Base-by-base conservation (phyloP, 2,329 filamentous ascomycete genomes). In the Aspergillus spinulosporus region DNA sequence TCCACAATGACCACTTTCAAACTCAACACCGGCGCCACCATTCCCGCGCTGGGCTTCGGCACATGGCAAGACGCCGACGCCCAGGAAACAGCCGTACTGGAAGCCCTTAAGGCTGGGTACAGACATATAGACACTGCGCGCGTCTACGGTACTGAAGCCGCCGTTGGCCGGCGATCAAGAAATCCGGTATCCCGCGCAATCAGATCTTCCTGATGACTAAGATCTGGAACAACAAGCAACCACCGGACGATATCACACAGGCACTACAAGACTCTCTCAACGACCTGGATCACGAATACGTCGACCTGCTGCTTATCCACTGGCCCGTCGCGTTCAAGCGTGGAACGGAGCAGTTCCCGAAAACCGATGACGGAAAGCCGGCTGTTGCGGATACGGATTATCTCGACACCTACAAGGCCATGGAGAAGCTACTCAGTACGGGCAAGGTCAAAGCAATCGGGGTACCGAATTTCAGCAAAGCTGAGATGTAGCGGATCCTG, bases 301-400 rank as follows among this genome's bases (percentile, higher is more conserved):
- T 90, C 56, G 87, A 90, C 68, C 76, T 90, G 8, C 88, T 83
- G 70, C 78, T 89, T 56, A 88, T 91, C 68, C 86, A 89, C 72
- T 90, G 81, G 80, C 83, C 83, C 0, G 76, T 78, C 7, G 74
- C 83, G 1, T 84, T 82, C 67, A 76, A 78, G 46, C 72, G 76
- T 21, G 76, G 79, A 14, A 71, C 74, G 21, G 72, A 77, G 4
- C 59, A 75, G 40, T 76, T 82, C 49, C 81, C 81, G 2, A 79
- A 78, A 54, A 65, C 73, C 7, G 12, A 26, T 64, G 78, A 52
- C 76, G 75, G 21, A 29, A 78, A 78, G 50, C 66, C 70, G 3
- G 62, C 71, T n/a, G 64, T 74, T 1, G 78, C 73, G 12, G 68
- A 78, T 36, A 72, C 76, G 49, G 80, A 82, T 63, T 78, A 77